Base-by-base conservation (phyloP, 2,329 filamentous ascomycete genomes). In the Trichoderma pleuroti region DNA sequence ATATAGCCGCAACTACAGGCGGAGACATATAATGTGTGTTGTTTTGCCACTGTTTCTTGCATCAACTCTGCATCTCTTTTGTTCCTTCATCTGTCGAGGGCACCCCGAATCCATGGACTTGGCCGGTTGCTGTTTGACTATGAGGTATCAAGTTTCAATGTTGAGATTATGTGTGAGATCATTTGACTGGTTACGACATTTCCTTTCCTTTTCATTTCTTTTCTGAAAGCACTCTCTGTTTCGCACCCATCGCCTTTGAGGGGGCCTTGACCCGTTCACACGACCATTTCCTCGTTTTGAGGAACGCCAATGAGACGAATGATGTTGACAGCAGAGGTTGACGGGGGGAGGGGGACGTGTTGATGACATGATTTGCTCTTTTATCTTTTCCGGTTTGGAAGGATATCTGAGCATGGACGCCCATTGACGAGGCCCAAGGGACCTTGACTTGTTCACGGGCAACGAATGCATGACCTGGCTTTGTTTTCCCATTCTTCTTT, bases 21-120 rank as follows among this genome's bases (percentile, higher is more conserved):
- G 59, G 32, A 36, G 46, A 63, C 59, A 70, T 59, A 70, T 70
- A 70, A 70, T 70, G 59, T 70, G 67, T 70, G 67, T 70, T 70
- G 67, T 70, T 57, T 56, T 63, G 54, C 67, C 67, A 63, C 59
- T 63, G 59, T 56, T 70, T 57, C 34, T 57, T 70, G 42, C 32
- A 70, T 63, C 57, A 32, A 32, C 67, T 34, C 32, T 42, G 42
- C 67, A 46, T 70, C 26, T 57, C 49, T 36, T 52, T 63, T 63
- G 34, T 46, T 56, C 24, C 67, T 21, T 63, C 36, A 54, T 61
- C 26, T 57, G 46, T 68, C 46, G 65, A 68, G 24, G 12, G 54
- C 28, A 42, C 18, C 28, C n/a, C 32, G 34, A 63, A 54, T 39
- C 12, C 39, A 28, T 21, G 14, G 28, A 21, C 39, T 30, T 56